phyloP scores from a whole-genome alignment of 352 stramenopile genomes.

The Hyaloperonospora brassicae region DNA sequence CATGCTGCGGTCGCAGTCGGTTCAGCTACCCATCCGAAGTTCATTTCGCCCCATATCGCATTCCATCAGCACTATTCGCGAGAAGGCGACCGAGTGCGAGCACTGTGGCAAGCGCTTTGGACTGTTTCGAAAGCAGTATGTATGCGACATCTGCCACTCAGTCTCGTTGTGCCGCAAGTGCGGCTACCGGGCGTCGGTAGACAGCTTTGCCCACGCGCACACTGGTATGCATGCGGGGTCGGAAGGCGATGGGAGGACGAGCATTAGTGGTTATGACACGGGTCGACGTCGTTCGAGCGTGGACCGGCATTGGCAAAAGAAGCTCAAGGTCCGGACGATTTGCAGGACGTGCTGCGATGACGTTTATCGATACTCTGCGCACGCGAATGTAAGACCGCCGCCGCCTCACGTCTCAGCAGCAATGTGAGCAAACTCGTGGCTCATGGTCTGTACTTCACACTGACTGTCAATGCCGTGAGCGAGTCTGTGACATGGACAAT shows the following conservation, averaged over 20 bases:
- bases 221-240: constrained; percentile 24
- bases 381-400: constrained; percentile 23
- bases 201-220: constrained; percentile 30
- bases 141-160: constrained; percentile 53
- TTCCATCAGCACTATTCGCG: constrained; percentile 17
- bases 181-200: constrained; percentile 35
- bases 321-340: constrained; percentile 43
- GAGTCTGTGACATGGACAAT: too few species aligned
- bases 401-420: neutral
- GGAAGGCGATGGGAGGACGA: constrained; percentile 5
- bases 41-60: constrained; percentile 23
- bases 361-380: constrained; percentile 39
- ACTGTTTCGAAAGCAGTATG: constrained; percentile 43
- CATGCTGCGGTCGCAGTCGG: constrained; percentile 9
- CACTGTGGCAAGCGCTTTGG: constrained; percentile 57
- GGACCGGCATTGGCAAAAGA: constrained; percentile 28
- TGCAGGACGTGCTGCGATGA: constrained; percentile 44
- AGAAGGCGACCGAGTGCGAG: constrained; percentile 33
- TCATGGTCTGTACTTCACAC: too few species aligned
- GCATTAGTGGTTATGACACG: constrained; percentile 8
- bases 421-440: too few species aligned
- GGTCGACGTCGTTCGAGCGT: constrained; percentile 21
- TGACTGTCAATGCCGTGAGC: too few species aligned
- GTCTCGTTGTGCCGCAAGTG: constrained; percentile 53
- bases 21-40: constrained; percentile 6